Evolutionary conservation across 2,329 filamentous ascomycete species (phyloP), one percentile per base, ranked within the genome.

Genomic region (Penicillium janthinellum): DNA sequence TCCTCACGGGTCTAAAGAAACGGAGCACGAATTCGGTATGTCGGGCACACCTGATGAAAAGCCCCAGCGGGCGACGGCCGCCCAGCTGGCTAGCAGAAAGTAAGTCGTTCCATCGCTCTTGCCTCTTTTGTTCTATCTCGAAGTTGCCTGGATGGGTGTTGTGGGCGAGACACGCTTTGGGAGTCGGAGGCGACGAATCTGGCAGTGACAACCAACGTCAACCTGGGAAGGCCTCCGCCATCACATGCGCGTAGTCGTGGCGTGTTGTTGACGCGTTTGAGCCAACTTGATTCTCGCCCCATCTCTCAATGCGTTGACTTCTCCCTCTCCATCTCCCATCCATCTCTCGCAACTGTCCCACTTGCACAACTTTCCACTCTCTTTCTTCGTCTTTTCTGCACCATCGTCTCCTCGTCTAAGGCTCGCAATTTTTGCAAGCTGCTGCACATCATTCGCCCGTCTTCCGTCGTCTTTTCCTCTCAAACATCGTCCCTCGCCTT

Each of bases 71-170:
- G 83, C 83, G 37, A 84, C 82, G 31, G 82, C 83, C 41, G 82
- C 83, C 41, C 83, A 85, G 72, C 53, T 84, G 73, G 83, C 83
- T 35, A 75, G 72, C 60, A 79, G 83, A 75, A 84, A 81, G 83
- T 85, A 76, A 79, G 83, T 84, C 49, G 62, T 31, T n/a, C 17
- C 12, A 17, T 54, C 38, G 44, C 22, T 57, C 52, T 52, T 44
- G 22, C 31, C 12, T 17, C 41, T 34, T 59, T 37, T 3, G n/a
- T 22, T 37, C 14, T 28, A 28, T 41, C 28, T 15, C 38, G 22
- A 34, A 20, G 35, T 14, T 8, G 20, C 4, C 11, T n/a, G 15
- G 25, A 6, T 28, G 25, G 25, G 25, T 41, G 35, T 41, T 14
- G 25, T n/a, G n/a, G 51, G 5, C 8, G 28, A 31, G 47, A 49